Evolutionary conservation across 2,329 filamentous ascomycete genomes (phyloP), one percentile per base, ranked within the genome.

Genomic region (Cladosporium velox): DNA sequence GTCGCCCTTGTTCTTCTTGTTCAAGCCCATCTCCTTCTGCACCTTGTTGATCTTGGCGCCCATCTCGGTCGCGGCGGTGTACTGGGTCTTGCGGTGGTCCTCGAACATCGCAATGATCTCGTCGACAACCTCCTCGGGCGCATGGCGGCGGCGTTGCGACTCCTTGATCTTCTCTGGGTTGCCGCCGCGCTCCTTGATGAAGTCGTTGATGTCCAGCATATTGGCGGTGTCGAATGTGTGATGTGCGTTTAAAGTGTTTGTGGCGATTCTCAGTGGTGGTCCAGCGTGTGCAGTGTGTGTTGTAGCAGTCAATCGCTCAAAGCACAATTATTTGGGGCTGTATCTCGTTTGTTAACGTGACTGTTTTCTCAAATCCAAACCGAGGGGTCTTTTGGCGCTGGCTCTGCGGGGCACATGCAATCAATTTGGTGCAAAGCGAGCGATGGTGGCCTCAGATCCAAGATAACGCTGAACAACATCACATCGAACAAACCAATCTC

Each of bases 1-100:
- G 77, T 94, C 88, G 81, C 96, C 92, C 84, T 97, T 97, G 72
- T 89, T 88, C 89, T 96, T 97, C 83, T 96, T 97, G 85, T 94
- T 96, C 74, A 87, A 83, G 21, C 91, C 92, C 76, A 98, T 96
- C 77, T 93, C 88, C 81, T 96, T 97, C 78, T 96, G 91, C 34
- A 92, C 86, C 24, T 87, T 88, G 81, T 98, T 98, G 80, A 97
- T 93, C 81, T 91, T 88, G 73, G 88, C 88, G 71, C 90, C 90
- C 72, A 95, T 86, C 78, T 96, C 92, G 24, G 89, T 92, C 8
- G 89, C 91, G 64, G 86, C 87, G 76, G 69, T 70, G 68, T 76
- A 74, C 38, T 77, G 70, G 10, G 72, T 92, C 81, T 85, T 88
- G 74, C 91, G 87, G 80, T 94, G 91, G 74, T 94, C 92, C 77